Conservation (phyloP, 1,139 yeast species). For the Taiozyma onychis region DNA sequence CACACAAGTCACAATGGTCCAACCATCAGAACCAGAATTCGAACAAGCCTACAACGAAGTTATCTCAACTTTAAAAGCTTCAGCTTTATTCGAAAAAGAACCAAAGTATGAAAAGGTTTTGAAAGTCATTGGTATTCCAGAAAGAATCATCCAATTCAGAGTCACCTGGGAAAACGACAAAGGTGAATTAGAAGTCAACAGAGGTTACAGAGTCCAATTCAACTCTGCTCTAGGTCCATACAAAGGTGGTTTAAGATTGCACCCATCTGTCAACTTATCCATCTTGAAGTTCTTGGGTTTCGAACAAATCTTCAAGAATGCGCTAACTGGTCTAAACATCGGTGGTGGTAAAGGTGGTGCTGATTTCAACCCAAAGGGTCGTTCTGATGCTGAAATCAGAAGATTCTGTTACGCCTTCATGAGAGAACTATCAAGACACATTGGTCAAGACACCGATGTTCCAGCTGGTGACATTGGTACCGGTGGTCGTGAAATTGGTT, state of each 20-base stretch:
- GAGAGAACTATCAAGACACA: slow-evolving; percentile 93
- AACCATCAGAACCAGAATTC: slow-evolving; percentile 84
- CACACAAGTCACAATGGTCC: slow-evolving; percentile 21
- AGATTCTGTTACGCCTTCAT: slow-evolving; percentile 94
- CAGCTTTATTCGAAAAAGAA: slow-evolving; percentile 80
- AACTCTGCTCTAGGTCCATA: slow-evolving; percentile 98
- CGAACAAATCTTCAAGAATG: slow-evolving; percentile 98
- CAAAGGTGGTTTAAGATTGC: slow-evolving; percentile 98
- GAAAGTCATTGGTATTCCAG: slow-evolving; percentile 91
- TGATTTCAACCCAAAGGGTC: slow-evolving; percentile 95
- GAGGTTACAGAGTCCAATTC: slow-evolving; percentile 97
- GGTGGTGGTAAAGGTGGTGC: slow-evolving; percentile 99
- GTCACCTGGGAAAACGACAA: slow-evolving; percentile 97
- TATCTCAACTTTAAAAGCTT: slow-evolving; percentile 81
- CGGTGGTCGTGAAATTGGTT: slow-evolving; percentile 87
- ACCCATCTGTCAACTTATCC: slow-evolving; percentile 93
- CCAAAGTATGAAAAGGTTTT: slow-evolving; percentile 89
- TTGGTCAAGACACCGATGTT: slow-evolving; percentile 95
- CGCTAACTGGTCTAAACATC: slow-evolving; percentile 93
- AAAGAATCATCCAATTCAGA: slow-evolving; percentile 94
- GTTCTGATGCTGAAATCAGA: slow-evolving; percentile 89
- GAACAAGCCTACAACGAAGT: slow-evolving; percentile 98
- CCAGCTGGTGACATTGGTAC: slow-evolving; percentile 98
- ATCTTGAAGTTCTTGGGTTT: slow-evolving; percentile 94
- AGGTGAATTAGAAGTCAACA: slow-evolving; percentile 88